Evolutionary conservation across 2,329 filamentous ascomycete genomes (phyloP).

Genomic region (Ampelomyces quisqualis): DNA sequence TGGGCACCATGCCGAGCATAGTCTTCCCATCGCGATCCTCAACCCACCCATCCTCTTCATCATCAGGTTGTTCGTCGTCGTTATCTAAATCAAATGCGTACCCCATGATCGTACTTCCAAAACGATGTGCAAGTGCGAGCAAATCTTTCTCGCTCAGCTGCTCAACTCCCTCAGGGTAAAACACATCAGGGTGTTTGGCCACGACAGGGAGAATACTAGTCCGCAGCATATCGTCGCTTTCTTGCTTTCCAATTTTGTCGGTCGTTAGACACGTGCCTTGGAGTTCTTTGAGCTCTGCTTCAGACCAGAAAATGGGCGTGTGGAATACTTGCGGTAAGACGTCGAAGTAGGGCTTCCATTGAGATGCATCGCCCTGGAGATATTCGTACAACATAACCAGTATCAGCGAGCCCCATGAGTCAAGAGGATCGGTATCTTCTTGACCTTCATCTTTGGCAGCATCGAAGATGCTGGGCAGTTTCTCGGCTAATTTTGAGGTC

Average conservation of each 20-base stretch:
- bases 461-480: conserved; percentile 20
- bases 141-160: conserved; percentile 12
- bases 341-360: conserved; percentile 28
- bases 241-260: conserved; percentile 24
- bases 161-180: conserved; percentile 9
- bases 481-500: conserved; percentile 19
- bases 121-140: conserved; percentile 21
- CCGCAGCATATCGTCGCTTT: conserved; percentile 21
- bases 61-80: conserved; percentile 17
- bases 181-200: conserved; percentile 8
- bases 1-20: conserved; percentile 28
- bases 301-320: conserved; percentile 27
- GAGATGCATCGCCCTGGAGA: conserved; percentile 20
- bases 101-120: conserved; percentile 28
- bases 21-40: conserved; percentile 25
- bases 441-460: conserved; percentile 13
- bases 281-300: conserved; percentile 21
- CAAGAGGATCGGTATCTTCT: conserved; percentile 17
- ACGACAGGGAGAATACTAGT: conserved; percentile 18
- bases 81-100: conserved; percentile 28
- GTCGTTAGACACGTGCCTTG: conserved; percentile 20
- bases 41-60: conserved; percentile 27
- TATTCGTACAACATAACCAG: conserved; percentile 25
- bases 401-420: conserved; percentile 25
- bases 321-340: conserved; percentile 21